Evolutionary conservation across 129 eudicot species (phyloP), one percentile per base, ranked within the genome.

Genomic region (Helianthus tuberosus): DNA sequence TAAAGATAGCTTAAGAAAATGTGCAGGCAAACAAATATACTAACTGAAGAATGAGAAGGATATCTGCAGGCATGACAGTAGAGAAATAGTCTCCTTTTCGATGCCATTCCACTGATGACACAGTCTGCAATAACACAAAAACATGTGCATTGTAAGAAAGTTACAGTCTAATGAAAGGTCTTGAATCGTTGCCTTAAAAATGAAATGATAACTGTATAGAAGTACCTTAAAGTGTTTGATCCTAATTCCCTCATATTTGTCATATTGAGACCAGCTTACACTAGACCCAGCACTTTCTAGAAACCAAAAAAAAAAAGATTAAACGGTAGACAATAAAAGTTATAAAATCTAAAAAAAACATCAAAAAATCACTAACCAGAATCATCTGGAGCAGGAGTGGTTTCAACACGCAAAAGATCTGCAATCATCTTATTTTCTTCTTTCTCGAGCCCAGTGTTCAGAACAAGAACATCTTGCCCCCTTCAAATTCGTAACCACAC

Each of bases 11-110:
- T n/a, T n/a, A 20, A 16, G 14, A 66, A 66, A 66, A 20, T 10
- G 5, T 53, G 51, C 50, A 15, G 41, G 65, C 51, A 71, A 53
- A 16, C 15, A 16, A 5, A 16, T 54, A 71, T 3, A 52, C 6
- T 9, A 54, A 66, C 44, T 27, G 59, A 23, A 25, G 49, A 68
- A 23, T 47, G 11, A 64, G n/a, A 89, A 95, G 99, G 99, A 95
- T 95, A 95, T 91, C 99, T 77, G 87, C 68, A n/a, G 95, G 99
- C 96, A 95, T 89, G 59, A 91, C 90, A 32, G 94, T 73, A 29
- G 99, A 91, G 74, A 95, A 87, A 82, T 95, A 95, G 86, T 95
- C 99, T 85, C 99, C 99, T 87, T 79, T 89, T 52, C 99, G 90
- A 87, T 95, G 99, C 99, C 97, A 95, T 82, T 95, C 96, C 49